Evolutionary conservation across 495 filamentous ascomycete species (phyloP).

Genomic region (Cercophora samala): DNA sequence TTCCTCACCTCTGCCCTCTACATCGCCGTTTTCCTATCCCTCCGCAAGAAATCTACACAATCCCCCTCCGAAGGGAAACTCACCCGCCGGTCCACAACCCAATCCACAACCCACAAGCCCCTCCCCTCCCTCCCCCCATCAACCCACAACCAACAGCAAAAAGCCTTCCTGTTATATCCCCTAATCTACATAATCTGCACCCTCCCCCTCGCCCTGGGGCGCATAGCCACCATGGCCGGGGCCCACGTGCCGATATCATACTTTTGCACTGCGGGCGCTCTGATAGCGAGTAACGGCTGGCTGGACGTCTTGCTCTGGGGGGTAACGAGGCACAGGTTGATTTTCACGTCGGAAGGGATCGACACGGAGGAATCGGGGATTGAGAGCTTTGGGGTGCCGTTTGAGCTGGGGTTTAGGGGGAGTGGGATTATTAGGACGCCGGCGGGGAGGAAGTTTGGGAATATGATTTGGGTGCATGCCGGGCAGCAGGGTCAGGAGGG

Average conservation of each 20-base stretch:
- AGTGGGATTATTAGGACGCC: conserved; percentile 41
- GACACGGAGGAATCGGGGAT: conserved; percentile 43
- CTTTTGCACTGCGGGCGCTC: conserved; percentile 66
- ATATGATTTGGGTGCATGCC: conserved; percentile 44
- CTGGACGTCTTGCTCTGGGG: conserved; percentile 72
- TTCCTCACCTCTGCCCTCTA: conserved; percentile 64
- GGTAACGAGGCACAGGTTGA: conserved; percentile 57
- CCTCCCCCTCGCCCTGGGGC: conserved; percentile 65
- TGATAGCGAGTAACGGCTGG: conserved; percentile 72
- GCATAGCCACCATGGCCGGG: conserved; percentile 62
- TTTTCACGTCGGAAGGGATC: conserved; percentile 40
- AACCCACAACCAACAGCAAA: conserved; percentile 36
- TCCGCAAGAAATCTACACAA: conserved; percentile 42
- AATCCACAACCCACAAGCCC: neutral
- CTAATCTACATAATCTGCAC: conserved; percentile 70
- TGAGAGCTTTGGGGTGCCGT: conserved; percentile 38
- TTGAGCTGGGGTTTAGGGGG: conserved; percentile 12
- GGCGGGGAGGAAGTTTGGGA: conserved; percentile 37
- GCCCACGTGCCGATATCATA: conserved; percentile 52
- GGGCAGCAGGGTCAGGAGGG: neutral
- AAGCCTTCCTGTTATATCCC: conserved; percentile 72
- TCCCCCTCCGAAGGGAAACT: conserved; percentile 19
- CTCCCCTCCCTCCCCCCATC: neutral
- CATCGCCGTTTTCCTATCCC: conserved; percentile 58
- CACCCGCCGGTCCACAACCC: neutral